Evolutionary conservation across 2,329 filamentous ascomycete species (phyloP).

Genomic region (Dissoconium aciculare): DNA sequence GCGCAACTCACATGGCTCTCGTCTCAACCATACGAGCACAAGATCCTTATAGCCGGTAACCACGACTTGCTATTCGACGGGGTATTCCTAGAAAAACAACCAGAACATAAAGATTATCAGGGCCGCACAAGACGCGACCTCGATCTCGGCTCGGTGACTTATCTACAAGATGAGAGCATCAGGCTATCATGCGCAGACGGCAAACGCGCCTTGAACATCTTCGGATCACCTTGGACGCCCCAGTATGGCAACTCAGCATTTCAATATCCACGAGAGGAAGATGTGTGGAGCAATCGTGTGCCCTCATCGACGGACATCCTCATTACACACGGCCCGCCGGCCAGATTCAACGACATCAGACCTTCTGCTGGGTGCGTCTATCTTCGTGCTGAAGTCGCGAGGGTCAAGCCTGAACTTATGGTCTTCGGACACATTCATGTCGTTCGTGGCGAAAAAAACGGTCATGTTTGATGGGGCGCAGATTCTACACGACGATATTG

Average conservation of each 20-base stretch:
- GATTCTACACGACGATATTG: neutral
- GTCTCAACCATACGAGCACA: conserved; percentile 58
- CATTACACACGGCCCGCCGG: conserved; percentile 67
- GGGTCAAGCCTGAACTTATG: conserved; percentile 58
- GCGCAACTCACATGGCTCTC: conserved; percentile 71
- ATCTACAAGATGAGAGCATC: conserved; percentile 58
- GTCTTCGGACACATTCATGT: conserved; percentile 78
- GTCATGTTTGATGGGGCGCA: conserved; percentile 1
- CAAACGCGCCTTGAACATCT: conserved; percentile 54
- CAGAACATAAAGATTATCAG: neutral
- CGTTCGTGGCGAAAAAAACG: no score
- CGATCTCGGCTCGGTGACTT: conserved; percentile 55
- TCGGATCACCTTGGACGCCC: no score
- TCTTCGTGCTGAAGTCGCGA: conserved; percentile 57
- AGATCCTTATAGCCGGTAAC: conserved; percentile 73
- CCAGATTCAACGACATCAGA: conserved; percentile 53
- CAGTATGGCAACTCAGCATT: conserved; percentile 70
- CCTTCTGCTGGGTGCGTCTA: conserved; percentile 40
- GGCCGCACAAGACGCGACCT: no score
- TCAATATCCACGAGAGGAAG: conserved; percentile 50
- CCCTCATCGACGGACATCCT: conserved; percentile 62
- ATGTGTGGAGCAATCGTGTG: conserved; percentile 59
- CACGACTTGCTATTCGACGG: conserved; percentile 82
- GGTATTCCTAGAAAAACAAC: neutral
- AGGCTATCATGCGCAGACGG: no score